A percentile compares a stretch with the other conserved stretches of the same genome.
phyloP scores from a whole-genome alignment of 1,139 yeast species.

The Geotrichum phurueaensis region DNA sequence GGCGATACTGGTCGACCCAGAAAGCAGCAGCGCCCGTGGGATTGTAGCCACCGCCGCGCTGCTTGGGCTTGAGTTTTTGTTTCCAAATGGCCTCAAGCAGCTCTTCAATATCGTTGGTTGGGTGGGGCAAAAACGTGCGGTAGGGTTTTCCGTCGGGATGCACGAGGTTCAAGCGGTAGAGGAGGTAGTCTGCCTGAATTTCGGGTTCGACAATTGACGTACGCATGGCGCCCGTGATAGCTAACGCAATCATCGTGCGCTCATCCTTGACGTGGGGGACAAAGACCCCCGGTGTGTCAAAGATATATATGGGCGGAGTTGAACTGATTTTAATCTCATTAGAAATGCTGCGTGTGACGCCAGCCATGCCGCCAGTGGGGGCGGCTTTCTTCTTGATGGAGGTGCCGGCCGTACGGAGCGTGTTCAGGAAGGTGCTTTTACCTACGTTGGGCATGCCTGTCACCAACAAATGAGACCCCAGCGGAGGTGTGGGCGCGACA shows the following conservation, averaged over 20 bases:
- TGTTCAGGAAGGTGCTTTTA: conserved; percentile 81
- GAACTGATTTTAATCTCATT: conserved; percentile 61
- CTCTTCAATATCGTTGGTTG: conserved; percentile 69
- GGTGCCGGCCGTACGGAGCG: conserved; percentile 56
- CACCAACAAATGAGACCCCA: conserved; percentile 70
- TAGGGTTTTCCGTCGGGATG: conserved; percentile 33
- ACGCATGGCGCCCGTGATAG: conserved; percentile 75
- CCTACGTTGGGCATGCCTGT: conserved; percentile 99
- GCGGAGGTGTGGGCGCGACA: conserved; percentile 58
- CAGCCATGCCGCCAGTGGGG: conserved; percentile 80
- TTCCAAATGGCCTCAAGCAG: conserved; percentile 48
- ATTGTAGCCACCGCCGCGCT: conserved; percentile 40
- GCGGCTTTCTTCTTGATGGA: conserved; percentile 59
- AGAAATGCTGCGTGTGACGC: conserved; percentile 77
- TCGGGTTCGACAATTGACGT: conserved; percentile 70
- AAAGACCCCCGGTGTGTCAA: conserved; percentile 92
- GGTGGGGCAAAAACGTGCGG: conserved; percentile 46
- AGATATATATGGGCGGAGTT: conserved; percentile 62
- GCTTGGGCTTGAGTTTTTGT: conserved; percentile 24
- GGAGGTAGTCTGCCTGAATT: conserved; percentile 77
- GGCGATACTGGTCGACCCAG: conserved; percentile 64
- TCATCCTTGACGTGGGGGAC: conserved; percentile 64
- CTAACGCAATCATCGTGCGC: conserved; percentile 69
- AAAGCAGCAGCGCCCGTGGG: conserved; percentile 60
- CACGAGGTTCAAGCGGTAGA: conserved; percentile 57